Base-by-base conservation (phyloP, 2,329 filamentous ascomycete genomes). In the Diaporthe sp. region DNA sequence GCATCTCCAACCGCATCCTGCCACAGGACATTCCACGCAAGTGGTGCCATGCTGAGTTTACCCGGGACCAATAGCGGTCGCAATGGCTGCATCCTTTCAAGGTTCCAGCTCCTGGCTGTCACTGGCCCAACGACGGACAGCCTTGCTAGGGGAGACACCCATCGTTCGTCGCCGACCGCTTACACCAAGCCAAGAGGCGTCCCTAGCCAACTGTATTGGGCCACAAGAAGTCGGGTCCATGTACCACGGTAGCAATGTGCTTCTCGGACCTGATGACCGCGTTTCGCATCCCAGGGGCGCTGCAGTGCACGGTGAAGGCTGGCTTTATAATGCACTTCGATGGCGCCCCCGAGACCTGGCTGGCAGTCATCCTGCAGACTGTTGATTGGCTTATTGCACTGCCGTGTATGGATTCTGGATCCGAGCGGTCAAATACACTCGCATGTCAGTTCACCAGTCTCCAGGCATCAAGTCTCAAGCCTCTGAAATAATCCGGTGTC, bases 21-120 rank as follows among this genome's bases (percentile, higher is more conserved):
- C 34, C 44, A 65, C 58, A 44, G 37, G 58, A 31, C 49, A 69
- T 13, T 28, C 65, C 65, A 61, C 19, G 34, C 46, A 62, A 51
- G 55, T 61, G 42, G 31, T 62, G 53, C 69, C 55, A 72, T 59
- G 17, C 22, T 59, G 39, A 49, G 34, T 58, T 58, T 72, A 59
- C 28, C 53, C 65, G 65, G 65, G n/a, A 28, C 65, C 65, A 68
- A 68, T 71, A 53, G 46, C 22, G 34, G 25, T 51, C 39, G 19
- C 31, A 39, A 25, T 42, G 31, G 44, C 34, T 65, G 37, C 70
- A 55, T 39, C 31, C 42, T 62, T 42, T 51, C 34, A 51, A 17
- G 31, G 28, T 55, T 65, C 34, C 65, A 68, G 65, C 65, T 68
- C 65, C 65, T 73, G 44, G 31, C 34, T 55, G 46, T 39, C 58